These are phyloP conservation scores for Talaromyces liani DNA, from an alignment of 495 filamentous ascomycete genomes.

Conservation along the genomic window DNA sequence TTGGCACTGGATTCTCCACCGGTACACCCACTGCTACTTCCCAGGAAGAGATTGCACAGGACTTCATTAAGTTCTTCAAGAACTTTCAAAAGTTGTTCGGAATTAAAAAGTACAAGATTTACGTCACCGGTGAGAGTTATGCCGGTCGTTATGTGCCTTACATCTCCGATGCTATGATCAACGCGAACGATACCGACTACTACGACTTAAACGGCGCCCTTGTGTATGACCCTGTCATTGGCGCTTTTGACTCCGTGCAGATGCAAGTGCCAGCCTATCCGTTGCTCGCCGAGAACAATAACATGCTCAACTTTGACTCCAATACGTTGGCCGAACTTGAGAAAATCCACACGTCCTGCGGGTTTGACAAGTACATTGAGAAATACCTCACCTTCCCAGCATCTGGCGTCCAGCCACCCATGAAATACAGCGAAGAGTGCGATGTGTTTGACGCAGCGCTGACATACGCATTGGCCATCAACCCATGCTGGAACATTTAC, in stretches of 20 bases:
- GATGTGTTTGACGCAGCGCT: conserved; percentile 44
- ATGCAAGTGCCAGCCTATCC: conserved; percentile 37
- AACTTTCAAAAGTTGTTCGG: conserved; percentile 55
- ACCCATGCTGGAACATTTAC: conserved; percentile 59
- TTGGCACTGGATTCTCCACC: conserved; percentile 49
- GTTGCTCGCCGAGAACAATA: conserved; percentile 41
- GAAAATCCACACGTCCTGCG: conserved; percentile 43
- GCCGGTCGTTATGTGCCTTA: conserved; percentile 49
- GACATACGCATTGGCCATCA: conserved; percentile 36
- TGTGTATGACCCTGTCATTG: conserved; percentile 35
- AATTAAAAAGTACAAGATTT: conserved; percentile 54
- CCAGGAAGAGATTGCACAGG: conserved; percentile 48
- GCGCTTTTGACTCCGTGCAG: conserved; percentile 33
- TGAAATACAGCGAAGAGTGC: conserved; percentile 36
- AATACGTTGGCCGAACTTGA: conserved; percentile 43
- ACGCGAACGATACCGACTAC: conserved; percentile 39
- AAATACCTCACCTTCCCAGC: conserved; percentile 51
- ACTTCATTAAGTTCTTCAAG: conserved; percentile 58
- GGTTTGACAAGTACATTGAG: conserved; percentile 47
- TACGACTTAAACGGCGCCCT: conserved; percentile 38
- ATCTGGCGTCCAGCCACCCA: conserved; percentile 25
- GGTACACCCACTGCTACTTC: conserved; percentile 45
- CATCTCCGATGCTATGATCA: conserved; percentile 44
- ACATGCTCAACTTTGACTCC: conserved; percentile 51
- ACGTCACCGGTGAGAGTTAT: conserved; percentile 56